Conservation (phyloP, 2,329 filamentous ascomycete species). For the Pseudocercospora fijiensis region DNA sequence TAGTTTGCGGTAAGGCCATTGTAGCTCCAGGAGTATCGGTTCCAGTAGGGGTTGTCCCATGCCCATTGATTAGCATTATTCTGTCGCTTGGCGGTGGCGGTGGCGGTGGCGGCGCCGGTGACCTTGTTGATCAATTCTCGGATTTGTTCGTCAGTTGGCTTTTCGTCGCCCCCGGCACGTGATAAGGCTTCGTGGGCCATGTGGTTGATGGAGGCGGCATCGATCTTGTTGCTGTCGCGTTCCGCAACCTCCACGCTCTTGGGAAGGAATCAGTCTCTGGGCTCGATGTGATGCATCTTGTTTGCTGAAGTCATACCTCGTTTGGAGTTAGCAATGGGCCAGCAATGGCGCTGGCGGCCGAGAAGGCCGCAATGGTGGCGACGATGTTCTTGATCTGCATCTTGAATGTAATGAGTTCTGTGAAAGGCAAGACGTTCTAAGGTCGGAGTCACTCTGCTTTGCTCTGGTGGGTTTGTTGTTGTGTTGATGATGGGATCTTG, state of each 20-base stretch:
- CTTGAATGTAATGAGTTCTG: not conserved
- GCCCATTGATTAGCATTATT: no score
- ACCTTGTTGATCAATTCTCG: not conserved
- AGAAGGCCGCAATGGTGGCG: not conserved
- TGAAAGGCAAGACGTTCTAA: not conserved
- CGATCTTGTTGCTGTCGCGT: not conserved
- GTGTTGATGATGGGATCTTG: conserved; percentile 8
- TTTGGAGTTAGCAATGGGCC: not conserved
- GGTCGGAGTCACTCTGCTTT: not conserved
- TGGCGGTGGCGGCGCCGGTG: not conserved
- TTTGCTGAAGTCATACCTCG: not conserved
- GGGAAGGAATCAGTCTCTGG: not conserved
- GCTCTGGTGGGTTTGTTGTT: not conserved
- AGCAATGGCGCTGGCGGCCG: conserved; percentile 1
- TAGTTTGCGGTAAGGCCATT: not conserved
- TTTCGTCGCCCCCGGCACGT: not conserved
- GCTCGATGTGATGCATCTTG: not conserved
- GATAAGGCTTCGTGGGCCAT: not conserved
- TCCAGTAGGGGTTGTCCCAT: not conserved
- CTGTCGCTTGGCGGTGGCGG: not conserved
- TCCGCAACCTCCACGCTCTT: not conserved
- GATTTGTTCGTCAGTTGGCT: not conserved
- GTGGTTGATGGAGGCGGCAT: not conserved
- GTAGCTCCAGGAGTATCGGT: not conserved
- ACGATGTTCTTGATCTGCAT: conserved; percentile 8